Percentiles rank a stretch among this genome's conserved stretches.
Conservation (phyloP, 805 yeast genomes). For the Teunomyces panamensis region DNA sequence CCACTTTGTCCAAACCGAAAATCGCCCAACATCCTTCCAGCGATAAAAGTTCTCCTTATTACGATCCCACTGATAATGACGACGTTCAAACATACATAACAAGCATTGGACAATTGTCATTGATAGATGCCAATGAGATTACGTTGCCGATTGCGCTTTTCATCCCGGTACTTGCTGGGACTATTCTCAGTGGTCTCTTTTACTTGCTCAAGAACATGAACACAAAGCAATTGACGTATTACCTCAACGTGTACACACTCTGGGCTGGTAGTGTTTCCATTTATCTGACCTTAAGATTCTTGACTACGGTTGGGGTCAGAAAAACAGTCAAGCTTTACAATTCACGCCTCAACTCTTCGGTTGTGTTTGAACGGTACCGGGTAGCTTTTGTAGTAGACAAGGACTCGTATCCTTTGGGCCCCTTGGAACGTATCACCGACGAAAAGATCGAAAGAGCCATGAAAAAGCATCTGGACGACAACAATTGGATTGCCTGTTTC, state of each 20-base stretch:
- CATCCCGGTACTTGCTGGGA: conserved; percentile 46
- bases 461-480: conserved; percentile 5
- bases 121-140: conserved; percentile 6
- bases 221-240: conserved; percentile 23
- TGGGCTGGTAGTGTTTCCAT: conserved; percentile 32
- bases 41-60: conserved; percentile 11
- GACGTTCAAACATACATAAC: conserved; percentile 11
- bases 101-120: conserved; percentile 6
- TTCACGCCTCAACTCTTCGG: background rate
- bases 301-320: conserved; percentile 22
- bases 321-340: conserved; percentile 21
- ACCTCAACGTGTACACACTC: conserved; percentile 35
- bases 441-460: conserved; percentile 8
- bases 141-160: conserved; percentile 27
- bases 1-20: conserved; percentile 21
- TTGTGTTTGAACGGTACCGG: conserved; percentile 30
- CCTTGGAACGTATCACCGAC: conserved; percentile 24
- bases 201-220: conserved; percentile 31
- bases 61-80: conserved; percentile 25
- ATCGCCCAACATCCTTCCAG: conserved; percentile 20
- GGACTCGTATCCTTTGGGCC: conserved; percentile 34
- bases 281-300: conserved; percentile 22
- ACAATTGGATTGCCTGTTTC: conserved; percentile 6
- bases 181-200: conserved; percentile 36
- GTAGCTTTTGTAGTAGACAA: conserved; percentile 40